phyloP scores from a whole-genome alignment of 2,329 filamentous ascomycete genomes.

The Domatiomyces globalis region DNA sequence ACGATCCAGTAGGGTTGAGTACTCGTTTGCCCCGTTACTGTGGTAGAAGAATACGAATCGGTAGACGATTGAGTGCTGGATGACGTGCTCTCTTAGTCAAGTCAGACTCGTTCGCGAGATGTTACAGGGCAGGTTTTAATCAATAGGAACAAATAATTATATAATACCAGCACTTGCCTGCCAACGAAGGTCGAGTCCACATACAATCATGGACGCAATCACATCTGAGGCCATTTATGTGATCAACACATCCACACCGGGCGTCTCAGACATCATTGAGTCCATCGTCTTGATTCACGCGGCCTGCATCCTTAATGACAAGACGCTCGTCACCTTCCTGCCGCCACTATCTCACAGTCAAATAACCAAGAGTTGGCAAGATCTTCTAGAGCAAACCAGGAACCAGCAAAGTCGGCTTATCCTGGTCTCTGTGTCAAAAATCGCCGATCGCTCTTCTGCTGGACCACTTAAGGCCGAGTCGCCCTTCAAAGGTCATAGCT shows the following conservation, averaged over 20 bases:
- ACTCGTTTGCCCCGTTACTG: no score
- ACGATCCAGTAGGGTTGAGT: no score
- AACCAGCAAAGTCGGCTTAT: slow-evolving; percentile 24
- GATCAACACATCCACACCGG: slow-evolving; percentile 4
- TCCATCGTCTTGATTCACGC: slow-evolving; percentile 46
- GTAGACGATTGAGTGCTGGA: no score
- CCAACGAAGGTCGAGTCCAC: no score
- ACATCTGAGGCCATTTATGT: slow-evolving; percentile 2
- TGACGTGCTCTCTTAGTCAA: no score
- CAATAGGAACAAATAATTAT: no score
- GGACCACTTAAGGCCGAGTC: slow-evolving; percentile 21
- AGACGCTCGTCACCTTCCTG: slow-evolving; percentile 44
- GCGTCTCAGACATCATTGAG: slow-evolving; percentile 28
- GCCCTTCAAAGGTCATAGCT: slow-evolving; percentile 2
- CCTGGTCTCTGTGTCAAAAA: slow-evolving; percentile 34
- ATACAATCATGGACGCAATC: neutral
- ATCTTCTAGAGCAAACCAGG: slow-evolving; percentile 35
- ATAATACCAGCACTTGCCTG: no score
- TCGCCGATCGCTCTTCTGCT: slow-evolving; percentile 20
- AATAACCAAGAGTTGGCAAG: slow-evolving; percentile 45
- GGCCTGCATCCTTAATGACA: slow-evolving; percentile 44
- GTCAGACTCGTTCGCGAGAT: no score
- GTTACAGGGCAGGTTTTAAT: no score
- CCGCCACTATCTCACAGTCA: slow-evolving; percentile 45
- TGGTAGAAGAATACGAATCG: no score